Evolutionary conservation across 2,329 filamentous ascomycete species (phyloP).

Genomic region (Delphinella strobiligena): DNA sequence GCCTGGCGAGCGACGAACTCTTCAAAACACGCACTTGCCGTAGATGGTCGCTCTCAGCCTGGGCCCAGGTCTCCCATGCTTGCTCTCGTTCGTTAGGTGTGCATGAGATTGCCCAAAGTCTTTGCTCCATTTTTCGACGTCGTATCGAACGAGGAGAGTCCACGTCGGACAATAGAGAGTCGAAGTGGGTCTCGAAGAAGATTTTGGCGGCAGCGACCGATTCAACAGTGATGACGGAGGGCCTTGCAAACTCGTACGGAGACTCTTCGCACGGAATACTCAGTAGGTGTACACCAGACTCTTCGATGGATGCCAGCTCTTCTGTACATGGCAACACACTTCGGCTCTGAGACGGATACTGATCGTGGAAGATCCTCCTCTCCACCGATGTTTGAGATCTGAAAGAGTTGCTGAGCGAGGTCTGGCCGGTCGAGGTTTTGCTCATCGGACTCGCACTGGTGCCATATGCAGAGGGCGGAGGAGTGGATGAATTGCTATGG

Average conservation of each 20-base stretch:
- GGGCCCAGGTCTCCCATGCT: constrained; percentile 47
- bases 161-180: constrained; percentile 46
- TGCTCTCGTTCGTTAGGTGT: constrained; percentile 42
- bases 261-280: constrained; percentile 18
- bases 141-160: constrained; percentile 50
- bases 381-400: constrained; percentile 18
- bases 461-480: constrained; percentile 7
- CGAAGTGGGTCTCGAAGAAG: constrained; percentile 75
- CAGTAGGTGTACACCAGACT: constrained; percentile 16
- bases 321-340: constrained; percentile 12
- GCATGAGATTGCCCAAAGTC: constrained; percentile 48
- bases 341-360: constrained; percentile 11
- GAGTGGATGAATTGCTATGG: constrained; percentile 9
- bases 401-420: constrained; percentile 17
- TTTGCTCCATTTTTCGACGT: constrained; percentile 48
- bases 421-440: constrained; percentile 21
- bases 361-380: constrained; percentile 6
- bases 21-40: constrained; percentile 62
- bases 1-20: constrained; percentile 40
- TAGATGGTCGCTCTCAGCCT: constrained; percentile 61
- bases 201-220: constrained; percentile 70
- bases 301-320: constrained; percentile 21
- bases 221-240: constrained; percentile 54
- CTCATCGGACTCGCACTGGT: constrained; percentile 16
- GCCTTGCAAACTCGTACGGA: neutral